These are phyloP conservation scores for Saccharomyces hybrid DNA, from an alignment of 1,139 yeast genomes.

Conservation along the genomic window DNA sequence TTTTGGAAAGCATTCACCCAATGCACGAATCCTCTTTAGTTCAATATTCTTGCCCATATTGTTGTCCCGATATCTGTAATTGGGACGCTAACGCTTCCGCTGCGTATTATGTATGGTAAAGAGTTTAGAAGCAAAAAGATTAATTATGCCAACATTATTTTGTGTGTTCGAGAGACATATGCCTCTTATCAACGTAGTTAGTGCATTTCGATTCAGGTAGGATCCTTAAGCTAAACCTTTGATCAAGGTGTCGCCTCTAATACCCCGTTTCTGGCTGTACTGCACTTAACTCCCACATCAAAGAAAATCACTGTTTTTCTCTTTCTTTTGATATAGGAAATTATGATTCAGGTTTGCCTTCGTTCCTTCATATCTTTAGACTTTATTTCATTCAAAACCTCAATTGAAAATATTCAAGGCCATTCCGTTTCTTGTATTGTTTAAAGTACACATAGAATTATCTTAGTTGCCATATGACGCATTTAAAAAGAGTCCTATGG, in stretches of 20 bases:
- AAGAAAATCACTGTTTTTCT: neutral
- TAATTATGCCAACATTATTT: neutral
- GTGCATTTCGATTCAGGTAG: neutral
- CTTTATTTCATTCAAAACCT: neutral
- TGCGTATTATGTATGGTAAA: neutral
- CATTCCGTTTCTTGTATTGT: neutral
- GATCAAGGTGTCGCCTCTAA: neutral
- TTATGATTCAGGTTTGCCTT: neutral
- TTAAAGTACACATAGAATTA: neutral
- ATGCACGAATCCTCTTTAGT: neutral
- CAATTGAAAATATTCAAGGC: neutral
- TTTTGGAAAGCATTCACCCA: neutral
- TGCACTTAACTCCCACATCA: neutral
- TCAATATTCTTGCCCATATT: neutral
- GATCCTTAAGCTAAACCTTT: neutral
- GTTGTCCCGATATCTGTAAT: neutral
- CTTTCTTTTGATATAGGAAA: neutral
- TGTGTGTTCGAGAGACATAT: neutral
- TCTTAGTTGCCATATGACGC: neutral
- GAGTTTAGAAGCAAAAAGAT: neutral
- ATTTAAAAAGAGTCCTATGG: neutral
- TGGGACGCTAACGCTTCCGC: neutral
- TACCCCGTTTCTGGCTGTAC: neutral
- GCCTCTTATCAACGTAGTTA: neutral
- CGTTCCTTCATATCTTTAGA: neutral